Conservation (phyloP, 2,329 filamentous ascomycete species). For the Nemania sp. region DNA sequence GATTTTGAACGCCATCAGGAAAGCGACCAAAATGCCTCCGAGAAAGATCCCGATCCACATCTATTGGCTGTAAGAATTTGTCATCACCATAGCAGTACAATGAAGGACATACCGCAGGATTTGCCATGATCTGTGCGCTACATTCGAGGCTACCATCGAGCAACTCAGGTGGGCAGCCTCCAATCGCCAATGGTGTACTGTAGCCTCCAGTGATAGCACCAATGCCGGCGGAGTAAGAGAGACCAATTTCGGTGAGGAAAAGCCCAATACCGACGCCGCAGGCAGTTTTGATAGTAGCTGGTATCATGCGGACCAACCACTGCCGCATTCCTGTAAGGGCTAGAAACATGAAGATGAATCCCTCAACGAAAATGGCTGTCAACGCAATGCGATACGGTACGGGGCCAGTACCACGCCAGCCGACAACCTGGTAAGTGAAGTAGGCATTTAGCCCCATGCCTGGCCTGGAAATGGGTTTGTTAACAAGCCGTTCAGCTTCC, state of each 20-base stretch:
- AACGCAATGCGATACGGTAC: slow-evolving; percentile 64
- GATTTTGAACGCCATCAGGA: slow-evolving; percentile 79
- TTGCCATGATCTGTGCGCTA: slow-evolving; percentile 70
- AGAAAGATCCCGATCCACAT: slow-evolving; percentile 86
- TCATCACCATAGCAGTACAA: not conserved
- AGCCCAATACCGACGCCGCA: slow-evolving; percentile 69
- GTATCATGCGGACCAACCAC: slow-evolving; percentile 71
- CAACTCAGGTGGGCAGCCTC: slow-evolving; percentile 68
- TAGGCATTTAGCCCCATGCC: slow-evolving; percentile 72
- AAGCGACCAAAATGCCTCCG: slow-evolving; percentile 76
- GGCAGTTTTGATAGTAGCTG: slow-evolving; percentile 67
- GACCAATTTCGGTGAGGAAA: slow-evolving; percentile 66
- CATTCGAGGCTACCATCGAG: slow-evolving; percentile 58
- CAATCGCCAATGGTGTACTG: slow-evolving; percentile 75
- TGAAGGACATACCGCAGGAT: slow-evolving; percentile 62
- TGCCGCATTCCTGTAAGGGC: slow-evolving; percentile 72
- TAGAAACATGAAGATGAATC: slow-evolving; percentile 66
- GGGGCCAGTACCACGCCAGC: slow-evolving; percentile 59
- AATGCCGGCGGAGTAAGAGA: slow-evolving; percentile 81
- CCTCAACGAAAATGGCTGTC: slow-evolving; percentile 67
- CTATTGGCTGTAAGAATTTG: slow-evolving; percentile 43
- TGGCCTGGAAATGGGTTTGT: slow-evolving; percentile 49
- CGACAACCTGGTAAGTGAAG: slow-evolving; percentile 70
- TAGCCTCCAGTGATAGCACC: slow-evolving; percentile 75
- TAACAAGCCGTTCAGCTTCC: not conserved